Evolutionary conservation across 805 yeast genomes (phyloP).

Genomic region (Kockiozyma suomiensis): DNA sequence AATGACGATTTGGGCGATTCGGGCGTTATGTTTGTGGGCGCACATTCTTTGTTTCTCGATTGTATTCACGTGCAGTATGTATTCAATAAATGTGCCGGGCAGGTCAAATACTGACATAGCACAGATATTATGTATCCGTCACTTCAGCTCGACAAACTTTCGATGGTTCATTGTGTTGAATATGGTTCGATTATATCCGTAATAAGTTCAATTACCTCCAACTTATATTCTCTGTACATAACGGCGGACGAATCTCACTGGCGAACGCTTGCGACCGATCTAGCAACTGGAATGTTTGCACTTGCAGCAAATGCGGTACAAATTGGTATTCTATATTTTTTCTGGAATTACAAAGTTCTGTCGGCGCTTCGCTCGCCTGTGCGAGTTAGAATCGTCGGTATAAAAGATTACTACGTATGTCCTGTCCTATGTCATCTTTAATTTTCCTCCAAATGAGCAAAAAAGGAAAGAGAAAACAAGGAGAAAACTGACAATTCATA

Average conservation of each 20-base stretch:
- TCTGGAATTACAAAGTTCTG: conserved; percentile 23
- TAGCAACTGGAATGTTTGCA: background rate
- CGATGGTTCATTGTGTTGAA: background rate
- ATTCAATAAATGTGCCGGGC: background rate
- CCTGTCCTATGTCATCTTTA: background rate
- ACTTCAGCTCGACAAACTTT: background rate
- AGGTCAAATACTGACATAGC: background rate
- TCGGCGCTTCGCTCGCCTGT: conserved; percentile 5
- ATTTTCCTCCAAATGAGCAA: too few species aligned
- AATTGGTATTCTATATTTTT: conserved; percentile 11
- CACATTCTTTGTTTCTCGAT: background rate
- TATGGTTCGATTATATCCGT: background rate
- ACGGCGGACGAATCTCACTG: background rate
- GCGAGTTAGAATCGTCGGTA: conserved; percentile 13
- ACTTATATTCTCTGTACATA: background rate
- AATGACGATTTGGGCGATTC: conserved; percentile 14
- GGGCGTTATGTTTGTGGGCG: conserved; percentile 9
- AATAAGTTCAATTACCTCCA: background rate
- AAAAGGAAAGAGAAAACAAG: too few species aligned
- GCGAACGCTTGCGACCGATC: background rate
- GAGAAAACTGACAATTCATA: background rate
- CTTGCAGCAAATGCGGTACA: conserved; percentile 2
- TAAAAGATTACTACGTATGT: conserved; percentile 17
- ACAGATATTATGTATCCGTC: conserved; percentile 6
- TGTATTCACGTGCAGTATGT: conserved; percentile 13